phyloP scores from a whole-genome alignment of 2,329 filamentous ascomycete species.

The Iodosphaeria phyllophila region DNA sequence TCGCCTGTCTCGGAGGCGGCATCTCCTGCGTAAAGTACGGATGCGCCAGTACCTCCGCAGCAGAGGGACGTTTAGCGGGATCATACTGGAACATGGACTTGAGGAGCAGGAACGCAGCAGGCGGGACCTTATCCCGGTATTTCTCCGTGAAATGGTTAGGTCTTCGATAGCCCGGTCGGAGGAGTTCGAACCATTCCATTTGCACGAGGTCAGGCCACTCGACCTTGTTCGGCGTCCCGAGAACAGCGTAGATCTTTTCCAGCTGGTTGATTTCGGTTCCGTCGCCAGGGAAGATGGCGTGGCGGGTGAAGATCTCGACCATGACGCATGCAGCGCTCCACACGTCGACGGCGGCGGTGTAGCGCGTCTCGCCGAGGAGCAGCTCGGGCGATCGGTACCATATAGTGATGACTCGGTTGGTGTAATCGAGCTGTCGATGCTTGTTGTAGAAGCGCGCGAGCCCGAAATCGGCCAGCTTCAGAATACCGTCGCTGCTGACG shows the following conservation, averaged over 20 bases:
- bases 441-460: constrained; percentile 94
- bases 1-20: constrained; percentile 56
- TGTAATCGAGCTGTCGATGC: constrained; percentile 80
- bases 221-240: constrained; percentile 68
- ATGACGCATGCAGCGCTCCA: constrained; percentile 97
- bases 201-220: constrained; percentile 86
- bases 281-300: constrained; percentile 88
- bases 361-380: constrained; percentile 77
- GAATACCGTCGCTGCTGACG: constrained; percentile 69
- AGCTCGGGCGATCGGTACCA: constrained; percentile 92
- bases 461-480: constrained; percentile 93
- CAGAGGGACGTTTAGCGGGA: constrained; percentile 64
- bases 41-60: constrained; percentile 69
- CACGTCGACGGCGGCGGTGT: constrained; percentile 78
- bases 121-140: constrained; percentile 60
- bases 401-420: constrained; percentile 95
- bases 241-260: constrained; percentile 84
- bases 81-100: constrained; percentile 79
- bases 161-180: constrained; percentile 58
- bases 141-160: constrained; percentile 64
- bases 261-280: constrained; percentile 91
- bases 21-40: constrained; percentile 76
- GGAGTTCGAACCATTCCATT: constrained; percentile 91
- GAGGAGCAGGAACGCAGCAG: constrained; percentile 68
- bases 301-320: constrained; percentile 85